These are phyloP conservation scores for Saturnispora quitensis DNA, from an alignment of 805 yeast species.

Conservation along the genomic window DNA sequence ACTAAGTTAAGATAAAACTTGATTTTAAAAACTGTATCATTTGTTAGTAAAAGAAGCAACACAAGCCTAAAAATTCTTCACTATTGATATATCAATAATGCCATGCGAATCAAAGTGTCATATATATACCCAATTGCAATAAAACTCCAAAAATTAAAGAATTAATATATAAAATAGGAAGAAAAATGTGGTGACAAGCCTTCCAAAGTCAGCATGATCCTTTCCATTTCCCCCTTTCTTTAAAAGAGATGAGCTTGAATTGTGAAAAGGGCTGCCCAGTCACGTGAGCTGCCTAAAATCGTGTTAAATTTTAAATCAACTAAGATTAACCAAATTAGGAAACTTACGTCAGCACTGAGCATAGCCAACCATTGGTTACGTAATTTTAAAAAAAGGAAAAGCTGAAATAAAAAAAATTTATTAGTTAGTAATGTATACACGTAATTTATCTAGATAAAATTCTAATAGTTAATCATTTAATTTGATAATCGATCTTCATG, in stretches of 20 bases:
- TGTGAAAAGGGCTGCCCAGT: neutral
- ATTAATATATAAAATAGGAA: neutral
- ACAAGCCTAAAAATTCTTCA: neutral
- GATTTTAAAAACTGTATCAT: neutral
- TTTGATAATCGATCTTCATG: conserved; percentile 28
- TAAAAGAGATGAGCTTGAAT: neutral
- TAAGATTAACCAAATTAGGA: neutral
- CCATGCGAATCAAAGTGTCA: neutral
- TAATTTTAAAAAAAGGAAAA: too few species aligned
- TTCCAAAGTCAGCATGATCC: neutral
- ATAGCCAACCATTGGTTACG: neutral
- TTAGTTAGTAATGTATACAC: neutral
- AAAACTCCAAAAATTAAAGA: neutral
- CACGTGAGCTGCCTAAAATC: neutral
- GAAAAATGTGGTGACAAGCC: neutral
- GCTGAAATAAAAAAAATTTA: too few species aligned
- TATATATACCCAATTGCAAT: neutral
- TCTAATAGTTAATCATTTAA: too few species aligned
- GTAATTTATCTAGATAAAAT: too few species aligned
- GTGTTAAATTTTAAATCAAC: neutral
- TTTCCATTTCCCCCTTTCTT: neutral
- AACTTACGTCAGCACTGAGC: neutral
- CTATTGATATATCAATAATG: neutral
- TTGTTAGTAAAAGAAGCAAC: neutral
- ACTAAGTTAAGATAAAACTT: too few species aligned